These are phyloP conservation scores for Ambrosia trifida DNA, from an alignment of 129 eudicot genomes.

Conservation along the genomic window DNA sequence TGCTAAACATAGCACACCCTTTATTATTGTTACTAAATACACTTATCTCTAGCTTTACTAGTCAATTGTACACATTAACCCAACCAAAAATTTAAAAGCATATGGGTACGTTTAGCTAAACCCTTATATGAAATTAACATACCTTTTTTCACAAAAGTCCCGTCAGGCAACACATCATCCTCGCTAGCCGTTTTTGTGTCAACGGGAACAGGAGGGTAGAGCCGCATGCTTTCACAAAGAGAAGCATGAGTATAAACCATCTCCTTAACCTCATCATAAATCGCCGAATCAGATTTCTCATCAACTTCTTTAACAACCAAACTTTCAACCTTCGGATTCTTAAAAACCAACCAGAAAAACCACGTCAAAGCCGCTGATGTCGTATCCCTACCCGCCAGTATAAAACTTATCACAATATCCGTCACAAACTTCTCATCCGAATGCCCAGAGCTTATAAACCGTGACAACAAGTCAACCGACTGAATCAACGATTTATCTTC, in stretches of 20 bases:
- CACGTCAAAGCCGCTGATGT: slow-evolving; percentile 38
- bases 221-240: slow-evolving; percentile 34
- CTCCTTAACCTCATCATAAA: slow-evolving; percentile 39
- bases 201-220: slow-evolving; percentile 32
- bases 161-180: slow-evolving; percentile 58
- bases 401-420: slow-evolving; percentile 55
- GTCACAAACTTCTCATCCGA: slow-evolving; percentile 48
- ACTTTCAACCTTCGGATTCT: slow-evolving; percentile 23
- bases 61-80: no score
- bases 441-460: slow-evolving; percentile 41
- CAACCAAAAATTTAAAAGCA: no score
- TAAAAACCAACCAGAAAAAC: slow-evolving; percentile 32
- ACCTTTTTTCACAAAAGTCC: slow-evolving; percentile 53
- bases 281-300: slow-evolving; percentile 19
- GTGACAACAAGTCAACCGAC: slow-evolving; percentile 27
- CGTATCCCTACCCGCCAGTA: slow-evolving; percentile 49
- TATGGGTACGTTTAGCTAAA: no score
- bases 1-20: no score
- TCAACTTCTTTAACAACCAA: slow-evolving; percentile 24
- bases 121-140: neutral
- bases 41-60: no score
- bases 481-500: neutral
- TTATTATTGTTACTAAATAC: no score
- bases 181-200: slow-evolving; percentile 19
- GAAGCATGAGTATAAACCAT: slow-evolving; percentile 41